Evolutionary conservation across 345 rosid genomes (phyloP), one percentile per base, ranked within the genome.

Genomic region (Anastatica hierochuntica): DNA sequence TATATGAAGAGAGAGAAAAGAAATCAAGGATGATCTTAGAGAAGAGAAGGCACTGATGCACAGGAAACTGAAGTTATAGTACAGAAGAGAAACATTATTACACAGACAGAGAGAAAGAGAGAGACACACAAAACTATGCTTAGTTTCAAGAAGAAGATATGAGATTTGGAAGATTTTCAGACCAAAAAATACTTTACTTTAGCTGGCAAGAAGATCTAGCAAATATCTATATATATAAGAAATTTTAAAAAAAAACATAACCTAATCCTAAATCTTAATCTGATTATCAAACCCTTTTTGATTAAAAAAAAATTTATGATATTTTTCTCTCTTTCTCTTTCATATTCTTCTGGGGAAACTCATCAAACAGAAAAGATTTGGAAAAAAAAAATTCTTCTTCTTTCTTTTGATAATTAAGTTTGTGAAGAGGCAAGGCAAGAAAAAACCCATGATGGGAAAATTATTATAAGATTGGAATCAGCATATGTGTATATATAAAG

Each of bases 41-140:
- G 58, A 47, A 30, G 43, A 38, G 71, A 59, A 39, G 66, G 71
- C 71, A 67, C 71, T 67, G 71, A 67, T 67, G 66, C 71, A 31
- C 71, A 67, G 59, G 71, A 67, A 67, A 53, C 62, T 60, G 66
- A 66, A 65, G 70, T 43, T n/a, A n/a, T 57, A 39, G 56, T 56
- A 49, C 57, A 30, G 35, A 30, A 39, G 35, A 11, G 16, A 54
- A 63, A 26, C 69, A 65, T 65, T 57, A 65, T 65, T 57, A 43
- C 53, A 64, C 33, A 58, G n/a, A 43, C 17, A 50, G 27, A 58
- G 38, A 60, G 21, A 54, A 24, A 66, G 53, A 57, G 33, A 57
- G 45, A 49, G 64, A 24, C 5, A 24, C 5, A 63, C 10, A 56
- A 48, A 59, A 44, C 43, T 26, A 37, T 51, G 65, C 64, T 51